Conservation (phyloP, 2,329 filamentous ascomycete genomes). For the Epichloe sibirici region DNA sequence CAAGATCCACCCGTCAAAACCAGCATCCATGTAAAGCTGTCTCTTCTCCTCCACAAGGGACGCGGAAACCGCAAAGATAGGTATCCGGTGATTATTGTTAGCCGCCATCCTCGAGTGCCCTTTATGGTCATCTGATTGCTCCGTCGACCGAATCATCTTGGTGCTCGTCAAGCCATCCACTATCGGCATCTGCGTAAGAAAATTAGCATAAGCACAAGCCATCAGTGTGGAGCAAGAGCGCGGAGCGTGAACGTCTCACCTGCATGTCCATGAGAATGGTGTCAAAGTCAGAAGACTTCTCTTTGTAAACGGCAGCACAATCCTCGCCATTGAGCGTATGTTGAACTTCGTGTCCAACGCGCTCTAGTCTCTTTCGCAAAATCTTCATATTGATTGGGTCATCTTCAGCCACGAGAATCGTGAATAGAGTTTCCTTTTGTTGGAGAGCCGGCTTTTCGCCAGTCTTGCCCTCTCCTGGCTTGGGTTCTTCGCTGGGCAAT, state of each 20-base stretch:
- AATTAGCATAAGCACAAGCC: background rate
- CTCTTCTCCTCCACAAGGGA: slow-evolving; percentile 61
- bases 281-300: slow-evolving; percentile 53
- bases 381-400: slow-evolving; percentile 81
- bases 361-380: slow-evolving; percentile 67
- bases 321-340: slow-evolving; percentile 77
- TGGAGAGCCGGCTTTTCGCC: slow-evolving; percentile 12
- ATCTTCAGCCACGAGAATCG: slow-evolving; percentile 73
- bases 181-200: slow-evolving; percentile 66
- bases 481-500: slow-evolving; percentile 13
- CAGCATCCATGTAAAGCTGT: slow-evolving; percentile 58
- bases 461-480: slow-evolving; percentile 2
- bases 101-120: slow-evolving; percentile 46
- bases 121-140: slow-evolving; percentile 37
- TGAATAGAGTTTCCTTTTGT: slow-evolving; percentile 26
- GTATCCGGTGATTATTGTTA: slow-evolving; percentile 56
- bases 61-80: slow-evolving; percentile 79
- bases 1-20: slow-evolving; percentile 84
- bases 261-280: slow-evolving; percentile 89
- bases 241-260: slow-evolving; percentile 35
- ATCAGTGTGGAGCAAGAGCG: background rate
- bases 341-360: slow-evolving; percentile 56
- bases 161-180: slow-evolving; percentile 74
- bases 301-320: slow-evolving; percentile 59
- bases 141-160: slow-evolving; percentile 68